Conservation (phyloP, 2,329 filamentous ascomycete species). For the Fusarium sp. region DNA sequence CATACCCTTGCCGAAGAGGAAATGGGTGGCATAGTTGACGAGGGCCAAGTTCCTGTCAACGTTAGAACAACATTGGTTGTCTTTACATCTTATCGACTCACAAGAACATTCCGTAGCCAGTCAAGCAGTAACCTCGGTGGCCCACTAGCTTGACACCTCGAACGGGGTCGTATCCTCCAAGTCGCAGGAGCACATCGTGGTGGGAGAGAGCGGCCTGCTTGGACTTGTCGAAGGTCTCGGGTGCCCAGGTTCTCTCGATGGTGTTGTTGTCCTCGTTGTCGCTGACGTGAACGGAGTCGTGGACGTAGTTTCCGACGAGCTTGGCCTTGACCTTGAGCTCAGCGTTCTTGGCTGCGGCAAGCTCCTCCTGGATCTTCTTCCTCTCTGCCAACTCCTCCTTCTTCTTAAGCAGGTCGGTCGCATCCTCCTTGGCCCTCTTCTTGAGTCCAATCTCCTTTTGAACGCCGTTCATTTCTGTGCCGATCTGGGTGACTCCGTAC, state of each 20-base stretch:
- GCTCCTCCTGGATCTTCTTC: conserved; percentile 82
- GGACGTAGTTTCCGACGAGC: conserved; percentile 78
- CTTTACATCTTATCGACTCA: conserved; percentile 13
- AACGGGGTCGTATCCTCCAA: conserved; percentile 93
- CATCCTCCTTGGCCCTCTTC: conserved; percentile 95
- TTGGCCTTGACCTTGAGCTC: conserved; percentile 81
- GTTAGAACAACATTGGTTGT: conserved; percentile 22
- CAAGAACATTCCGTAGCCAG: conserved; percentile 87
- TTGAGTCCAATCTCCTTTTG: conserved; percentile 92
- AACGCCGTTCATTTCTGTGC: conserved; percentile 85
- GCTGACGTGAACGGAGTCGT: conserved; percentile 85
- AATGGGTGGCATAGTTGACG: conserved; percentile 94
- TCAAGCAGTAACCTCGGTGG: conserved; percentile 93
- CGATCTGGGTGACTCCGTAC: conserved; percentile 82
- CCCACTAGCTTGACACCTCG: conserved; percentile 94
- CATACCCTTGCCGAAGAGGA: conserved; percentile 63
- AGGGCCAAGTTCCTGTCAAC: conserved; percentile 78
- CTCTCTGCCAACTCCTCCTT: conserved; percentile 82
- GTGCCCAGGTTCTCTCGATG: conserved; percentile 81
- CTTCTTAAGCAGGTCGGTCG: conserved; percentile 79
- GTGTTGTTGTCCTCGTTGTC: conserved; percentile 91
- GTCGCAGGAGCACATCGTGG: conserved; percentile 88
- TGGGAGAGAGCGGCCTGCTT: conserved; percentile 87
- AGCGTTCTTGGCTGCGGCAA: conserved; percentile 79
- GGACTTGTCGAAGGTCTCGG: conserved; percentile 77